phyloP scores from a whole-genome alignment of 2,329 filamentous ascomycete species.

The Penicillium sp. region DNA sequence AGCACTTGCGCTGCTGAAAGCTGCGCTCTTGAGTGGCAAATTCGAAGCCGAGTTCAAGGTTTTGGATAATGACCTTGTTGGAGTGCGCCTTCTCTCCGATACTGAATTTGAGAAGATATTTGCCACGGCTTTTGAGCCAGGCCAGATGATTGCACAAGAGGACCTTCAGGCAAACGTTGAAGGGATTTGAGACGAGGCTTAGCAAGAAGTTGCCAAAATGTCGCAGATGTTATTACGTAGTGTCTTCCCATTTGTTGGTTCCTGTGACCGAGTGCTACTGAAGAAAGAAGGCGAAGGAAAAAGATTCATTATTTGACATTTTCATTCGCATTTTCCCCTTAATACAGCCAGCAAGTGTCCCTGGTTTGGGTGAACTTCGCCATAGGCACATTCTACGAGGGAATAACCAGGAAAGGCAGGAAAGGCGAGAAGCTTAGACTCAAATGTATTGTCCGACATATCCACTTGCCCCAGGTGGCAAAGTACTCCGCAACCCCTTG shows the following conservation, averaged over 20 bases:
- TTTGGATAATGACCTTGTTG: constrained; percentile 1
- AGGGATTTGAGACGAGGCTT: background rate
- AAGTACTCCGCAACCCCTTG: background rate
- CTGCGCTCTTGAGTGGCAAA: background rate
- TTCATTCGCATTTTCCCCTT: background rate
- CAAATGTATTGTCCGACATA: background rate
- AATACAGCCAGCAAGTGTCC: background rate
- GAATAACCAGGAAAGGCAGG: background rate
- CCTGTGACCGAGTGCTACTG: background rate
- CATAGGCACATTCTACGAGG: background rate
- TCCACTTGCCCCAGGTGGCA: background rate
- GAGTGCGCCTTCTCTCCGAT: background rate
- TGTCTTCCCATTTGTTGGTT: background rate
- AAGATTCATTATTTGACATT: no score
- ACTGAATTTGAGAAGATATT: constrained; percentile 1
- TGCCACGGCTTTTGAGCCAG: background rate
- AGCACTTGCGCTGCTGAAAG: background rate
- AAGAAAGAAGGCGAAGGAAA: background rate
- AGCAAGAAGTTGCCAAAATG: background rate
- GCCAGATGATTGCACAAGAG: background rate
- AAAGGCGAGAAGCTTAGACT: background rate
- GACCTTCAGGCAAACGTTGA: background rate
- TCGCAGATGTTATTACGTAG: background rate
- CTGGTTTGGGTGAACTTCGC: background rate
- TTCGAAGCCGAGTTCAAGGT: background rate